Percentiles rank a stretch among this genome's conserved stretches.
Evolutionary conservation across 352 stramenopile species (phyloP).

Genomic region (Phytophthora pinifolia): DNA sequence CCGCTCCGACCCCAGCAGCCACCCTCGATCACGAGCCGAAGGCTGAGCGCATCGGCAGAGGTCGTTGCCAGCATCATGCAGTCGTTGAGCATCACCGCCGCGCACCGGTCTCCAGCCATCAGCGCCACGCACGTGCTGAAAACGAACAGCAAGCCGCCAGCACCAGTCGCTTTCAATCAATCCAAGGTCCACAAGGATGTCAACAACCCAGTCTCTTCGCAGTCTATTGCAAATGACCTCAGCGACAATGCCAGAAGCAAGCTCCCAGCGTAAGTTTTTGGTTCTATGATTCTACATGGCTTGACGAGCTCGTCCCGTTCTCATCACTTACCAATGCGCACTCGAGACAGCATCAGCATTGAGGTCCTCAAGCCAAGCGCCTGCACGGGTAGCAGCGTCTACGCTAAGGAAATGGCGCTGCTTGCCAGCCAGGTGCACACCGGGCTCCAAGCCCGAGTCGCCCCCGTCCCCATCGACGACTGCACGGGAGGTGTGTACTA

Average conservation of each 20-base stretch:
- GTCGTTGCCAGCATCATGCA: conserved; percentile 22
- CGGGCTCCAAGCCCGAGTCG: conserved; percentile 35
- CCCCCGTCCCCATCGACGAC: conserved; percentile 51
- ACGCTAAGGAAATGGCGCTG: conserved; percentile 23
- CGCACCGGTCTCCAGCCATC: conserved; percentile 8
- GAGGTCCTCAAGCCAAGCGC: conserved; percentile 25
- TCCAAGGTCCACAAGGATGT: conserved; percentile 15
- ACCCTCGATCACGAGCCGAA: conserved; percentile 11
- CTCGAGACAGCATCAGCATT: conserved; percentile 21
- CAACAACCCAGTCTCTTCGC: conserved; percentile 4
- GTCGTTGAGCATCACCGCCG: conserved; percentile 11
- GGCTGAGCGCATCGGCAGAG: conserved; percentile 12
- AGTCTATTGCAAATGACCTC: conserved; percentile 8
- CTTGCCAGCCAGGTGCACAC: conserved; percentile 32
- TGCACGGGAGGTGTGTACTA: conserved; percentile 72
- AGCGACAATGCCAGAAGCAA: conserved; percentile 7
- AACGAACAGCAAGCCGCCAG: neutral
- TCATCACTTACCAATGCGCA: conserved; percentile 15
- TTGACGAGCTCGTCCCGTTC: neutral
- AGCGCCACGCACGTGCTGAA: conserved; percentile 19
- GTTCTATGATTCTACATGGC: neutral
- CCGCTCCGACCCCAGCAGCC: conserved; percentile 9
- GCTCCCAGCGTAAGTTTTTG: conserved; percentile 20
- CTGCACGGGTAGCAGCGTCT: conserved; percentile 14
- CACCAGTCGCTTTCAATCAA: conserved; percentile 14